A percentile compares a stretch with the other conserved stretches of the same genome.
Conservation (phyloP, 306 rosid species). For the Citrullus mucosospermus region DNA sequence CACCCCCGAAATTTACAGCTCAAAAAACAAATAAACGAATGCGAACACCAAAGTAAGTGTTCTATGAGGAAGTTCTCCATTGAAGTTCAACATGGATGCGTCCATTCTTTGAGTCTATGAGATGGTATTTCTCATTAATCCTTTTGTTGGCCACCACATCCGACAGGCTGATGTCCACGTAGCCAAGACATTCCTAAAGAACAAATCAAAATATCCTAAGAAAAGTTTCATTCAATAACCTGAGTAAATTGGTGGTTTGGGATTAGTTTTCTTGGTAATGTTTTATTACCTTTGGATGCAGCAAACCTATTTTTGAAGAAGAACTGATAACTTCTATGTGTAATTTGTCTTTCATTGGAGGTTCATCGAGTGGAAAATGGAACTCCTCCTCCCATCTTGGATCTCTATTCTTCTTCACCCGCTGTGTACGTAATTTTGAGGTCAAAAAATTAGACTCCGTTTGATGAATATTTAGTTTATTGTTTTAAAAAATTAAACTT, state of each 20-base stretch:
- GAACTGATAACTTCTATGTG: conserved; percentile 38
- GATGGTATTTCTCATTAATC: conserved; percentile 60
- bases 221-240: not conserved
- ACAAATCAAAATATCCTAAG: not conserved
- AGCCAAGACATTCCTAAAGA: conserved; percentile 63
- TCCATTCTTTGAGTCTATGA: conserved; percentile 77
- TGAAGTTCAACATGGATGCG: conserved; percentile 45
- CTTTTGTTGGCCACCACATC: conserved; percentile 75
- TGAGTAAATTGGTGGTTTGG: not conserved
- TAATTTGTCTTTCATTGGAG: conserved; percentile 66
- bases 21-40: not conserved
- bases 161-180: conserved; percentile 53
- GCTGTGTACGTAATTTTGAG: not conserved
- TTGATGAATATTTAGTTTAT: too few species aligned
- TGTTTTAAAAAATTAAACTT: too few species aligned
- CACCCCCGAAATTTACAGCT: not conserved
- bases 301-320: conserved; percentile 5
- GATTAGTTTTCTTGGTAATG: not conserved
- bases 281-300: conserved; percentile 4
- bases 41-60: not conserved
- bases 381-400: conserved; percentile 74
- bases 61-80: conserved; percentile 7
- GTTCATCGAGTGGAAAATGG: conserved; percentile 74
- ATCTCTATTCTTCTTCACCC: conserved; percentile 9
- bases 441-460: not conserved